Conservation (phyloP, 164 flowering plant genomes). For the Amborella trichopoda region DNA sequence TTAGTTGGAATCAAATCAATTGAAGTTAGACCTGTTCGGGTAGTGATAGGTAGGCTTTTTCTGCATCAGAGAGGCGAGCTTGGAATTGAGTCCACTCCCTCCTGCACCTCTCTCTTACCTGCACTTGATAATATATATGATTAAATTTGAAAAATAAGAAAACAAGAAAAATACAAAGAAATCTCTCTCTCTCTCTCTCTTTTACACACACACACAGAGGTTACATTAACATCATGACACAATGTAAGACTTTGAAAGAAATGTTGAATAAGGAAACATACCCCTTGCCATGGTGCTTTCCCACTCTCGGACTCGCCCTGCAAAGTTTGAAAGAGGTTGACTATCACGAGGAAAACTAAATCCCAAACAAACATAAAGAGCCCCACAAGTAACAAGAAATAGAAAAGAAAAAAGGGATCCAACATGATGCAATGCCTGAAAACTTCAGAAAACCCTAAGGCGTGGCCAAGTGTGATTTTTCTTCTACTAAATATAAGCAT, state of each 20-base stretch:
- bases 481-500: neutral
- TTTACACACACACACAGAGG: too few relatives aligned
- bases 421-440: neutral
- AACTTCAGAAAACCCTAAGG: too few relatives aligned
- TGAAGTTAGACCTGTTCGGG: too few relatives aligned
- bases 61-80: constrained; percentile 59
- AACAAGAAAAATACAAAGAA: neutral
- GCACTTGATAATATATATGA: constrained; percentile 2
- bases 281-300: constrained; percentile 93
- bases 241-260: too few relatives aligned
- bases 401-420: neutral
- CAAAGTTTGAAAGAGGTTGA: constrained; percentile 3
- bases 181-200: neutral
- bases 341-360: neutral
- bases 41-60: constrained; percentile 47
- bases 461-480: too few relatives aligned
- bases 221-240: too few relatives aligned
- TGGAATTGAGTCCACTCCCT: constrained; percentile 74
- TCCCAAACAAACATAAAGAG: neutral
- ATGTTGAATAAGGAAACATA: constrained; percentile 23
- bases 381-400: neutral
- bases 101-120: constrained; percentile 86
- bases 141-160: neutral
- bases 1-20: too few relatives aligned
- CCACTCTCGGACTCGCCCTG: constrained; percentile 75